Base-by-base conservation (phyloP, 345 rosid genomes). In the Populus deltoides region DNA sequence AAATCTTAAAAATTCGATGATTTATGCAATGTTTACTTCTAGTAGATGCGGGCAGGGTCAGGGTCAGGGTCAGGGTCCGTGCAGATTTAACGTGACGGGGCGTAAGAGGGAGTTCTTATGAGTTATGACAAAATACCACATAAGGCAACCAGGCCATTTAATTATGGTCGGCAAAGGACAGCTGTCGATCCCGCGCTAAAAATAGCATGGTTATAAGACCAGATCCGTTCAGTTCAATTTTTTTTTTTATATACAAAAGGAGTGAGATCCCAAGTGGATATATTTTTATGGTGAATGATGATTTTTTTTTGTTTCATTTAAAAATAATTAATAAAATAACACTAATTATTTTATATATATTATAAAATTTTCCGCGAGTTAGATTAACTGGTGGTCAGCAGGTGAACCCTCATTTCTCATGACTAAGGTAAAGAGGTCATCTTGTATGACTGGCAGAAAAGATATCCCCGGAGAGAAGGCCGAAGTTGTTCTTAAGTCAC, bases 1-100 rank as follows among this genome's bases (percentile, higher is more conserved):
- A 9, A 72, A 29, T 45, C 1, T 13, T 13, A 47, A 47, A 47
- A 47, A 0, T 36, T 6, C 3, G 15, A n/a, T n/a, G 13, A 6
- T 57, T 57, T 25, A 27, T 39, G 69, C 41, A 77, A n/a, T 78
- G 33, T 63, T 70, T 45, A 68, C 74, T 78, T 82, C 33, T 68
- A 45, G 24, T 59, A 43, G 47, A 11, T 78, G 86, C 81, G 83
- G 84, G 87, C 82, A 83, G 83, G 83, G 83, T 69, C 86, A 68
- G 27, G 35, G 67, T 12, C 65, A 83, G 83, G 83, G 83, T 69
- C 86, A 68, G 27, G 35, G 67, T 12, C 65, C 27, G 67, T 66
- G 76, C 61, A 49, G 51, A 27, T 38, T 41, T 72, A 71, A 22
- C 55, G 69, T 49, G 68, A 59, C 45, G 5, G 36, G 70, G 17